phyloP scores from a whole-genome alignment of 768 basidiomycete genomes.

The Psilocybe subaeruginosa region DNA sequence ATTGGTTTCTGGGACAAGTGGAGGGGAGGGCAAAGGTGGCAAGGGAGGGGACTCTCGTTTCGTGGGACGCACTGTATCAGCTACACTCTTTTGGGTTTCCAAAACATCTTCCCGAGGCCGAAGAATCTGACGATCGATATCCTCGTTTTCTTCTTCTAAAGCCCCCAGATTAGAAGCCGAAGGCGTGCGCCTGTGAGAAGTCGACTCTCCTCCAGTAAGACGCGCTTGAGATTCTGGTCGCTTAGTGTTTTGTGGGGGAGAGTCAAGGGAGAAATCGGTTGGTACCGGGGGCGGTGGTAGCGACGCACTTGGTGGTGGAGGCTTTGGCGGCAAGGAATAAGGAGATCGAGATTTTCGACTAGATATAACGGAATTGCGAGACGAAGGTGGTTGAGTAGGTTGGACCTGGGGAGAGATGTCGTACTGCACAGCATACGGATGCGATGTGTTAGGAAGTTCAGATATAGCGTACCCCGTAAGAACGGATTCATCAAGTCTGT shows the following conservation, averaged over 20 bases:
- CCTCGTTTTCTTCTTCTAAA: conserved; percentile 64
- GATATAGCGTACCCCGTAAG: conserved; percentile 30
- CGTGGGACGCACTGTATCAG: conserved; percentile 44
- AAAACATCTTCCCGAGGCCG: conserved; percentile 19
- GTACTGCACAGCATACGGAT: conserved; percentile 59
- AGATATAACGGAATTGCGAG: conserved; percentile 36
- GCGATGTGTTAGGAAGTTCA: conserved; percentile 36
- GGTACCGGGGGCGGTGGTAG: conserved; percentile 60
- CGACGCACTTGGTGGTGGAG: conserved; percentile 64
- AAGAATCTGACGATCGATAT: conserved; percentile 22
- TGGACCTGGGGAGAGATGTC: conserved; percentile 30
- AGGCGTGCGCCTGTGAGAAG: conserved; percentile 41
- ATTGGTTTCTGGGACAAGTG: conserved; percentile 27
- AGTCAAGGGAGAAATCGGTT: conserved; percentile 31
- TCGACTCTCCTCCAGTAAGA: conserved; percentile 31
- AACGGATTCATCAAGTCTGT: conserved; percentile 39
- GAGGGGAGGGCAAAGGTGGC: conserved; percentile 63
- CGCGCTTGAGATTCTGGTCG: conserved; percentile 32
- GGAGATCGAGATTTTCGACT: conserved; percentile 52
- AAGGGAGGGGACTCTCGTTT: conserved; percentile 66
- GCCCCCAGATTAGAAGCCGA: conserved; percentile 57
- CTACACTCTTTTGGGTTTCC: conserved; percentile 32
- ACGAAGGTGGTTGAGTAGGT: conserved; percentile 21
- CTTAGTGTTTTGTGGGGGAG: conserved; percentile 27
- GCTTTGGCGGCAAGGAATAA: conserved; percentile 66